A percentile compares a stretch with the other conserved stretches of the same genome.
phyloP scores from a whole-genome alignment of 2,329 filamentous ascomycete species.

The Ophidiomyces ophidiicola region DNA sequence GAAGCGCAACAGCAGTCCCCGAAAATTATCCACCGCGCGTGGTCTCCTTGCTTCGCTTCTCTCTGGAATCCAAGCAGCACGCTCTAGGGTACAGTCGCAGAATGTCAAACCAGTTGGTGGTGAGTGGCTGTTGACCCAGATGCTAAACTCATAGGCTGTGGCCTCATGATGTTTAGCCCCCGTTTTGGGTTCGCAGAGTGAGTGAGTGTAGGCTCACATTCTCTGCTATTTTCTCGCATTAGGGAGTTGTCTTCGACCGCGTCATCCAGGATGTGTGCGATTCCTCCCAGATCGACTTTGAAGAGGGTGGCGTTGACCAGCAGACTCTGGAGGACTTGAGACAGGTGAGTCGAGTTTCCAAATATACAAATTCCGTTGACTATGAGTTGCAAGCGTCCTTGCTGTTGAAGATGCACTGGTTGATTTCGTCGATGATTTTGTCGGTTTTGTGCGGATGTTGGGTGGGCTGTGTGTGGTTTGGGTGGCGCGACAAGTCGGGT shows the following conservation, averaged over 20 bases:
- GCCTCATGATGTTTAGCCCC: too few species aligned
- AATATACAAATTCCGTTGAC: background rate
- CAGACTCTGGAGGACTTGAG: slow-evolving; percentile 74
- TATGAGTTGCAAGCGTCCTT: background rate
- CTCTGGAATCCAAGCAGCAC: slow-evolving; percentile 1
- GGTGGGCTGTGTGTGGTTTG: slow-evolving; percentile 14
- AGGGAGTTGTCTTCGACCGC: slow-evolving; percentile 74
- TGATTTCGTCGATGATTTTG: background rate
- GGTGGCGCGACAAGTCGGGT: slow-evolving; percentile 28
- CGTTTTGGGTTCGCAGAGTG: slow-evolving; percentile 13
- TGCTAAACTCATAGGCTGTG: too few species aligned
- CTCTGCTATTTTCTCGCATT: slow-evolving; percentile 1
- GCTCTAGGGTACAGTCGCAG: slow-evolving; percentile 6
- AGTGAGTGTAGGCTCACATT: background rate
- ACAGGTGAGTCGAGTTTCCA: slow-evolving; percentile 53
- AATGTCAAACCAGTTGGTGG: slow-evolving; percentile 40
- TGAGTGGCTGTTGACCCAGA: slow-evolving; percentile 25
- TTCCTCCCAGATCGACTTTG: slow-evolving; percentile 84
- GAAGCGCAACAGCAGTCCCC: background rate
- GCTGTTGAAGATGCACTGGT: background rate
- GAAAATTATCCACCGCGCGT: slow-evolving; percentile 6
- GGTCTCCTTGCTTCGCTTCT: slow-evolving; percentile 12
- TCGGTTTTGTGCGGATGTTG: slow-evolving; percentile 4
- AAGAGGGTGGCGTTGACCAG: slow-evolving; percentile 87
- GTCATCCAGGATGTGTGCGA: slow-evolving; percentile 90